A percentile compares a stretch with the other conserved stretches of the same genome.
Evolutionary conservation across 1,284 basidiomycete species (phyloP).

Genomic region (Microbotryum saponariae): DNA sequence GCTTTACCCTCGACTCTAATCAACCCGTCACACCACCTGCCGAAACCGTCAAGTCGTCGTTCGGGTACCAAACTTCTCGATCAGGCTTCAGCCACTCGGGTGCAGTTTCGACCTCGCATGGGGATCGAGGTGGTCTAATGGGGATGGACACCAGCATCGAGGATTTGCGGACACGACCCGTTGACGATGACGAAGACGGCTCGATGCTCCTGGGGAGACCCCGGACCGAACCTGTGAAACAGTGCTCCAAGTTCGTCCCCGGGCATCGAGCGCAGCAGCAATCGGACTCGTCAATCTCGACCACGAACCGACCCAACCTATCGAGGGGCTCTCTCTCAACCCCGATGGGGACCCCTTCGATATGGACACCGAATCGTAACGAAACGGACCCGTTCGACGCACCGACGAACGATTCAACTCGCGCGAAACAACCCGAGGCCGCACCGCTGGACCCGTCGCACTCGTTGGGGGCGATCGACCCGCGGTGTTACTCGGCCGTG

Average conservation of each 20-base stretch:
- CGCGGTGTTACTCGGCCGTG: constrained; percentile 31
- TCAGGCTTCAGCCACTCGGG: constrained; percentile 1
- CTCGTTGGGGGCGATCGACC: constrained; percentile 34
- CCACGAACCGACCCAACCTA: constrained; percentile 20
- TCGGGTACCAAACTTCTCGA: constrained; percentile 24
- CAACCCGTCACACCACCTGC: neutral
- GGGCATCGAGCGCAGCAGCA: constrained; percentile 11
- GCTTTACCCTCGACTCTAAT: neutral
- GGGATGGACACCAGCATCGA: too few species aligned
- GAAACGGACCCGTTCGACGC: neutral
- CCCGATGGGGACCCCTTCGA: constrained; percentile 16
- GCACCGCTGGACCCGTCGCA: constrained; percentile 6
- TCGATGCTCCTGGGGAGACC: neutral
- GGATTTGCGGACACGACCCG: neutral
- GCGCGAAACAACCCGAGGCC: neutral
- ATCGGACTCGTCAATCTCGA: constrained; percentile 4
- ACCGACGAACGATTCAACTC: neutral
- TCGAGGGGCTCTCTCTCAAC: constrained; percentile 24
- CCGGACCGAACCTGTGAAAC: constrained; percentile 8
- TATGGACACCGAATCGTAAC: neutral
- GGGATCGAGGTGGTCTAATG: too few species aligned
- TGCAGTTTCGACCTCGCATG: constrained; percentile 17
- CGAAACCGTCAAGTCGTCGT: constrained; percentile 18
- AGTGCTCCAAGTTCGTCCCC: constrained; percentile 12
- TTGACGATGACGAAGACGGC: neutral